Evolutionary conservation across 345 rosid genomes (phyloP), one percentile per base, ranked within the genome.

Genomic region (Erysimum cheiranthoides): DNA sequence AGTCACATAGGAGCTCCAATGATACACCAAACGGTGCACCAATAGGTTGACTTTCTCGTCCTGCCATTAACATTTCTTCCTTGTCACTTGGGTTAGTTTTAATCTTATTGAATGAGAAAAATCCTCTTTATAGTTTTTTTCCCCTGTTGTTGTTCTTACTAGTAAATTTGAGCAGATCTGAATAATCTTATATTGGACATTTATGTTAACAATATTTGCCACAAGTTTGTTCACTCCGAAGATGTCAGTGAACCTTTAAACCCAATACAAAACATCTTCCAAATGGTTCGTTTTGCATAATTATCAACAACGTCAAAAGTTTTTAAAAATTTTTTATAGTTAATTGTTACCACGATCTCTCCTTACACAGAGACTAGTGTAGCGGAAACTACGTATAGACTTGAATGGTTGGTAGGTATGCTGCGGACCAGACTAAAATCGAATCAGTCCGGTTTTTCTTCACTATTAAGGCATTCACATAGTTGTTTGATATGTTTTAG

Each of bases 1-100:
- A 85, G 78, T 84, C 93, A 12, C 89, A 85, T 54, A 89, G 78
- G 81, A 80, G 84, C 75, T 83, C 89, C 62, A 80, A 57, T 66
- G 90, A 83, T 83, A 35, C 73, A 68, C 82, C 81, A 49, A 49
- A 59, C 1, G 73, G 53, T 4, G 39, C 80, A 57, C 71, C 67
- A 0, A 39, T 71, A 10, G 68, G 68, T 31, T 77, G 62, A 71
- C 47, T 46, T 54, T 54, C 65, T 54, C 13, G 28, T 54, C 54
- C 27, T 53, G 58, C 59, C 52, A n/a, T 59, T n/a, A 61, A 25
- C 27, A 56, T 10, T 46, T 25, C 13, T 43, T 34, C 17, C 36
- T 75, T 75, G 45, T 39, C 36, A 40, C 30, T n/a, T 45, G 43
- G 60, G 10, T 68, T 42, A 72, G 61, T 13, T 58, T 45, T 36